Conservation (phyloP, 2,329 filamentous ascomycete genomes). For the Lecanicillium sp. region DNA sequence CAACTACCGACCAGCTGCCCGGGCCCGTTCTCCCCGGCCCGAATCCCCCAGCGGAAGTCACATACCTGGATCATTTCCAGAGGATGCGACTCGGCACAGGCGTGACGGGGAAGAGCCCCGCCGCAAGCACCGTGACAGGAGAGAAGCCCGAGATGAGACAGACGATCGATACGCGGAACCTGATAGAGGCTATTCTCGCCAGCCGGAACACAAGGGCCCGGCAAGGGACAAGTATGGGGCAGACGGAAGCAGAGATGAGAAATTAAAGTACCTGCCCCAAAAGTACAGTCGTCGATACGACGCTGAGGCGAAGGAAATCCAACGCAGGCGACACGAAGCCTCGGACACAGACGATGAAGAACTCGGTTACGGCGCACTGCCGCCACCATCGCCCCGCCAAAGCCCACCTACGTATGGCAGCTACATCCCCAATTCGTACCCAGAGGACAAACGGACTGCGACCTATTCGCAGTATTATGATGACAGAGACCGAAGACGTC, state of each 20-base stretch:
- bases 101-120: conserved; percentile 9
- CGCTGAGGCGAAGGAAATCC: conserved; percentile 14
- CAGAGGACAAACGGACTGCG: conserved; percentile 15
- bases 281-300: conserved; percentile 36
- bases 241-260: conserved; percentile 25
- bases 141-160: conserved; percentile 7
- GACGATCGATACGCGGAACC: conserved; percentile 20
- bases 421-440: conserved; percentile 15
- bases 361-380: conserved; percentile 40
- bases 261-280: conserved; percentile 37
- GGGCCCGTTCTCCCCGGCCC: conserved; percentile 24
- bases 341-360: conserved; percentile 31
- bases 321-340: conserved; percentile 10
- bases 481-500: conserved; percentile 6
- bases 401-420: conserved; percentile 18
- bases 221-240: conserved; percentile 12
- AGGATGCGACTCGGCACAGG: conserved; percentile 16
- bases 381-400: conserved; percentile 7
- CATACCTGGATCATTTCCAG: conserved; percentile 25
- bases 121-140: conserved; percentile 12
- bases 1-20: conserved; percentile 23
- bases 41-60: conserved; percentile 25
- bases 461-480: conserved; percentile 11
- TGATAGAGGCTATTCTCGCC: conserved; percentile 18
- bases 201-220: conserved; percentile 13